A percentile compares a stretch with the other conserved stretches of the same genome.
Evolutionary conservation across 2,329 filamentous ascomycete genomes (phyloP).

Genomic region (Gnomoniopsis smithogilvyi): DNA sequence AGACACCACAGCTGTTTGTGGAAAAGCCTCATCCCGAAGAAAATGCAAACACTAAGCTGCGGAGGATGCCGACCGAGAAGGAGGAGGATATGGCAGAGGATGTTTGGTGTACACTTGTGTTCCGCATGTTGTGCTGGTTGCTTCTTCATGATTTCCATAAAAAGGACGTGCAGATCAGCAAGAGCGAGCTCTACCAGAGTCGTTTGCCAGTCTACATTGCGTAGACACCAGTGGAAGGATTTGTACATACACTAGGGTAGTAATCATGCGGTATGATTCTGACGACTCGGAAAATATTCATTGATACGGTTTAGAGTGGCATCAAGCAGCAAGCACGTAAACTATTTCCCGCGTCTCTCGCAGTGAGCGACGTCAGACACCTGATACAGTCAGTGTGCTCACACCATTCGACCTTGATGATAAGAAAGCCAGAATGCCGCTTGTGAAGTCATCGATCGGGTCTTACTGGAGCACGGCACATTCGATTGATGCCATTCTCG

Average conservation of each 20-base stretch:
- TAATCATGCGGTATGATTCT: no score
- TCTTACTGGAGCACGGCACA: no score
- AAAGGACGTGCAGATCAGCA: constrained; percentile 48
- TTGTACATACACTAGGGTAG: not conserved
- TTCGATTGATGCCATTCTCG: no score
- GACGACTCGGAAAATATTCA: no score
- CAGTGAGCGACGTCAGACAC: no score
- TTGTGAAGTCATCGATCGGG: no score
- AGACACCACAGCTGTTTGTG: constrained; percentile 9
- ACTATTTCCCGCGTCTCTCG: no score
- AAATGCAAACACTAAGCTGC: constrained; percentile 2
- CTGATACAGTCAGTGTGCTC: not conserved
- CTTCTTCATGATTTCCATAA: constrained; percentile 56
- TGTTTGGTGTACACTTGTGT: constrained; percentile 43
- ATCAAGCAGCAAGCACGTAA: no score
- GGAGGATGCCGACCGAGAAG: constrained; percentile 5
- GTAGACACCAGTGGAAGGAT: constrained; percentile 16
- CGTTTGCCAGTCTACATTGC: constrained; percentile 55
- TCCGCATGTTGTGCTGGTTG: constrained; percentile 39
- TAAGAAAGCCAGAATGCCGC: not conserved
- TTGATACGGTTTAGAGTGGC: no score
- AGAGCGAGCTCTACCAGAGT: constrained; percentile 51
- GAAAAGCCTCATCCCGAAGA: constrained; percentile 15
- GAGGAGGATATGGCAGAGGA: constrained; percentile 26
- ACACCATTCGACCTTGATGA: not conserved